Base-by-base conservation (phyloP, 2,329 filamentous ascomycete species). In the Ophiostoma quercus region DNA sequence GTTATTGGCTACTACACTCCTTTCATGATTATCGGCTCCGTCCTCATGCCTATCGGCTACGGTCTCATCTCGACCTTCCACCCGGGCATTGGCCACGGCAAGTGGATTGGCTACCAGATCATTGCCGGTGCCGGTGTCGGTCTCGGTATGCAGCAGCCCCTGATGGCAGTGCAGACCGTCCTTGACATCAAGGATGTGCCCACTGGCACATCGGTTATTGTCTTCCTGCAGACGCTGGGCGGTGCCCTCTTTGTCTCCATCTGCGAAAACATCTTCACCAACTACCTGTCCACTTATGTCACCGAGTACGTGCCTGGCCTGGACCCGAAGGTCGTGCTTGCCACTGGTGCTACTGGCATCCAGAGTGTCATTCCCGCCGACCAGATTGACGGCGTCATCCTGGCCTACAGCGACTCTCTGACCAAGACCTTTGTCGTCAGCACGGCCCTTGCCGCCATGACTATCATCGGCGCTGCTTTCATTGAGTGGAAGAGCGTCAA, bases 31-130 rank as follows among this genome's bases (percentile, higher is more conserved):
- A 65, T 73, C 19, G 74, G 74, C 8, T 72, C 77, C 4, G 80
- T 81, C 68, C 76, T 80, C 66, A 79, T 75, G 73, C 74, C 82
- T 65, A 75, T 85, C 69, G 84, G 84, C 37, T 76, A 79, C 16
- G 85, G 85, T n/a, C 80, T 88, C 68, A 79, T 88, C 71, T 83
- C 83, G 2, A 87, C 84, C 0, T 80, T 86, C 14, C 77, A 77
- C 62, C 77, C 83, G 3, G 73, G 80, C 73, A 84, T 83, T 1
- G 77, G 80, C 1, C 75, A 82, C 8, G 74, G 76, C 14, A 78
- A 80, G 66, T 88, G 85, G 85, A 79, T 81, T 60, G 79, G 79
- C 60, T 82, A 77, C 73, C 79, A 81, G 73, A 74, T 77, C 25
- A 69, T 83, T 57, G 75, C 77, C 37, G 81, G 81, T 65, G 68